Percentiles rank a stretch among this genome's conserved stretches.
Conservation (phyloP, 129 eudicot species). For the Dittrichia graveolens region DNA sequence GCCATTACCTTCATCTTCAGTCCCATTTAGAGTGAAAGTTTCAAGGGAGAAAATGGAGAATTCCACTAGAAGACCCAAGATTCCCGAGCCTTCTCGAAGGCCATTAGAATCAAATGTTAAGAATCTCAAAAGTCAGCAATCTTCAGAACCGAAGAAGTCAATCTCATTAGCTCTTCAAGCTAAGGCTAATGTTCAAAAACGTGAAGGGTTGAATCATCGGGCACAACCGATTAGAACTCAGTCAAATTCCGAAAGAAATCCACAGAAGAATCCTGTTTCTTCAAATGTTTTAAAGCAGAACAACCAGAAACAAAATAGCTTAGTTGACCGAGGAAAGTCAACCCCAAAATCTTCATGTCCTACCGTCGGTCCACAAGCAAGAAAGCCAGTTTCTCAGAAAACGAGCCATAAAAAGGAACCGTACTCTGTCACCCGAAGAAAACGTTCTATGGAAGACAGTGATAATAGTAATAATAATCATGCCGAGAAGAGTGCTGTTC, state of each 20-base stretch:
- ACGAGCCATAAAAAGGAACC: conserved; percentile 50
- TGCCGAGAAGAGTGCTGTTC: conserved; percentile 37
- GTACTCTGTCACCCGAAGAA: conserved; percentile 54
- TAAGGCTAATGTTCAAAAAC: conserved; percentile 86
- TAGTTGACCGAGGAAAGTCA: conserved; percentile 53
- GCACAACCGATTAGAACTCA: conserved; percentile 47
- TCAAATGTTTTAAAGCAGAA: conserved; percentile 68
- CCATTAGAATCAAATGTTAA: conserved; percentile 57
- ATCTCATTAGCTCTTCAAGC: conserved; percentile 93
- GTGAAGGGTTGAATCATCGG: conserved; percentile 62
- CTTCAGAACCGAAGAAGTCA: conserved; percentile 52
- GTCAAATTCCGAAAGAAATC: conserved; percentile 44
- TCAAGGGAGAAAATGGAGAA: conserved; percentile 64
- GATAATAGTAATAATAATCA: conserved; percentile 41
- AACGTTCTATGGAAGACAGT: conserved; percentile 59
- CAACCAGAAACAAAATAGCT: conserved; percentile 85
- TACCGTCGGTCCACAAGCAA: conserved; percentile 39
- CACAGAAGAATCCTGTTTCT: conserved; percentile 49
- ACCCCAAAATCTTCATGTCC: conserved; percentile 48
- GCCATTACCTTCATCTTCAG: conserved; percentile 27
- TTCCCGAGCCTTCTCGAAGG: conserved; percentile 48
- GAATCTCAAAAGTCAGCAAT: conserved; percentile 53
- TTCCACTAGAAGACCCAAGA: conserved; percentile 46
- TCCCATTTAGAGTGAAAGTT: conserved; percentile 64
- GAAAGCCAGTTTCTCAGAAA: conserved; percentile 49